A percentile compares a stretch with the other conserved stretches of the same genome.
These are phyloP conservation scores for Stromatinia cepivora DNA, from an alignment of 2,329 filamentous ascomycete genomes.

Conservation along the genomic window DNA sequence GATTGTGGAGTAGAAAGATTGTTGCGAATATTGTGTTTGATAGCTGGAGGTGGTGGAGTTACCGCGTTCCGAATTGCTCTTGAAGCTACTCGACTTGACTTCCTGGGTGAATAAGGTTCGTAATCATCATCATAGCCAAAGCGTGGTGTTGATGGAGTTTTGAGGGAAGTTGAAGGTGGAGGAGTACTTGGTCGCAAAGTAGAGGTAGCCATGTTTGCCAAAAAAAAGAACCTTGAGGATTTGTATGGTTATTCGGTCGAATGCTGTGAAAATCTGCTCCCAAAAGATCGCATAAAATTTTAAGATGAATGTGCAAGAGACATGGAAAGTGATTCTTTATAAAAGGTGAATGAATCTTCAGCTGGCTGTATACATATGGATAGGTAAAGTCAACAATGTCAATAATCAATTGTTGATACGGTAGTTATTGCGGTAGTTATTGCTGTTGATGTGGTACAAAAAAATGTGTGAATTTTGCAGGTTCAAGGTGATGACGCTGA, in stretches of 20 bases:
- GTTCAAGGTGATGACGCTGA: conserved; percentile 1
- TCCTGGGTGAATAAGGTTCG: conserved; percentile 71
- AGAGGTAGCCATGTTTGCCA: conserved; percentile 38
- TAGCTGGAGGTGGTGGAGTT: conserved; percentile 53
- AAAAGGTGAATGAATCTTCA: not conserved
- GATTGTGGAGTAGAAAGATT: conserved; percentile 35
- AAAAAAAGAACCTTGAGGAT: conserved; percentile 12
- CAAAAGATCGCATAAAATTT: not conserved
- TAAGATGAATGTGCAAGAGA: not conserved
- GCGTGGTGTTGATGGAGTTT: conserved; percentile 68
- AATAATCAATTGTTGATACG: conserved; percentile 3
- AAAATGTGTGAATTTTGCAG: conserved; percentile 6
- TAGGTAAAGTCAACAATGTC: not conserved
- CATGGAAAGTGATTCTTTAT: not conserved
- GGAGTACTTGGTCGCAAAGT: conserved; percentile 52
- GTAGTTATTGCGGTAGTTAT: not conserved
- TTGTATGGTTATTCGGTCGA: not conserved
- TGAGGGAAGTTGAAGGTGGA: conserved; percentile 56
- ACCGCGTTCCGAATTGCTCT: conserved; percentile 51
- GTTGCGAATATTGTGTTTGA: conserved; percentile 42
- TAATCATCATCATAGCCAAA: conserved; percentile 68
- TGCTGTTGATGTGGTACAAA: conserved; percentile 1
- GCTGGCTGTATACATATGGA: too few species aligned
- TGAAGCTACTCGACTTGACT: conserved; percentile 64
- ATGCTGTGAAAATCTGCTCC: not conserved